A percentile compares a stretch with the other conserved stretches of the same genome.
Evolutionary conservation across 495 filamentous ascomycete species (phyloP).

Genomic region (Neohortaea acidophila): DNA sequence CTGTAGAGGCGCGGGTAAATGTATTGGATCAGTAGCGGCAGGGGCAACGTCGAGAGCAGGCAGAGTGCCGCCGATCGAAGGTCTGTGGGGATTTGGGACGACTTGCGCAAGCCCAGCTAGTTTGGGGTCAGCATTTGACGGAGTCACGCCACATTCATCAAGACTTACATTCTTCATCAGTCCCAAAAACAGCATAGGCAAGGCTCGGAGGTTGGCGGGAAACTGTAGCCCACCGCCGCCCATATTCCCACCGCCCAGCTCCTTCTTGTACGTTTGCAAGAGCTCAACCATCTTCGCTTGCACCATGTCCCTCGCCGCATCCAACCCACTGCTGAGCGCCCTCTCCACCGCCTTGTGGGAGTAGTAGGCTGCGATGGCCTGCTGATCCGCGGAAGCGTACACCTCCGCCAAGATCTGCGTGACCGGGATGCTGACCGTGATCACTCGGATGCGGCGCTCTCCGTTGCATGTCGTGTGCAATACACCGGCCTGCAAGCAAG

Average conservation of each 20-base stretch:
- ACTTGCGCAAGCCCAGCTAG: conserved; percentile 82
- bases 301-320: conserved; percentile 76
- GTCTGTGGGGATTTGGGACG: conserved; percentile 90
- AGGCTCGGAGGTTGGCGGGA: conserved; percentile 72
- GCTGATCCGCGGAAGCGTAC: conserved; percentile 89
- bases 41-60: conserved; percentile 77
- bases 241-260: conserved; percentile 89
- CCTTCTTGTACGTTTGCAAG: conserved; percentile 88
- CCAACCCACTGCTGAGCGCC: conserved; percentile 67
- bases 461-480: conserved; percentile 97
- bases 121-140: not conserved
- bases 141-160: not conserved
- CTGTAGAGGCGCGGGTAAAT: conserved; percentile 91
- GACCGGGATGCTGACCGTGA: conserved; percentile 86
- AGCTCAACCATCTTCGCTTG: conserved; percentile 87
- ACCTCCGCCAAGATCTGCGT: conserved; percentile 79
- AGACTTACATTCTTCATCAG: conserved; percentile 79
- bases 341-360: conserved; percentile 95
- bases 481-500: conserved; percentile 92
- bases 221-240: conserved; percentile 85
- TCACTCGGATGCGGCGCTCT: conserved; percentile 80
- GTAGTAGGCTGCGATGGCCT: conserved; percentile 84
- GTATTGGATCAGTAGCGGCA: conserved; percentile 88
- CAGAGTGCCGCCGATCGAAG: conserved; percentile 87
- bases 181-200: conserved; percentile 82